A percentile compares a stretch with the other conserved stretches of the same genome.
Evolutionary conservation across 2,329 filamentous ascomycete species (phyloP).

Genomic region (Nigrospora osmanthi): DNA sequence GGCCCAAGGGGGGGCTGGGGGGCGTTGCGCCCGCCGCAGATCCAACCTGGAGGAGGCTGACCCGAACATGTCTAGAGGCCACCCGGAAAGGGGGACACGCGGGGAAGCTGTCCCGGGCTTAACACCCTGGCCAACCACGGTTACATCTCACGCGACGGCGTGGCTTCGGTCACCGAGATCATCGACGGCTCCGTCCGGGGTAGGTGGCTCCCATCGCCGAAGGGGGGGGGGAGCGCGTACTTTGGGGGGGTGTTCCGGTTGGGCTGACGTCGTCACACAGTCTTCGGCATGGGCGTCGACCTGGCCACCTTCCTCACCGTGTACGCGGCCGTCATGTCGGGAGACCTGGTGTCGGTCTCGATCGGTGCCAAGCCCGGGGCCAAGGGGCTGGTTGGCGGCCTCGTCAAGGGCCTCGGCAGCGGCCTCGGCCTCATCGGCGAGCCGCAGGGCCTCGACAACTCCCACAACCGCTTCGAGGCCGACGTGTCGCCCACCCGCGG

Average conservation of each 20-base stretch:
- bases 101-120: conserved; percentile 10
- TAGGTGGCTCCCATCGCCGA: too few species aligned
- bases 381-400: not conserved
- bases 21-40: too few species aligned
- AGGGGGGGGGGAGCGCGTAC: too few species aligned
- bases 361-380: conserved; percentile 21
- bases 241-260: too few species aligned
- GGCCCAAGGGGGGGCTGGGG: too few species aligned
- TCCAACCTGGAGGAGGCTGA: too few species aligned
- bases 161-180: too few species aligned
- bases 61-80: too few species aligned
- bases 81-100: too few species aligned
- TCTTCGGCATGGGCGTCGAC: conserved; percentile 36
- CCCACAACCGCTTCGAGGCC: conserved; percentile 16
- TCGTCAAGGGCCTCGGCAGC: not conserved
- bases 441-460: conserved; percentile 14
- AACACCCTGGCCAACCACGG: conserved; percentile 14
- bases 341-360: conserved; percentile 22
- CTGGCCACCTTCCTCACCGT: conserved; percentile 28
- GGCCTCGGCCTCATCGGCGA: conserved; percentile 9
- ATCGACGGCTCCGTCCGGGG: too few species aligned
- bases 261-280: conserved; percentile 11
- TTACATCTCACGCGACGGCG: conserved; percentile 9
- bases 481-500: conserved; percentile 14
- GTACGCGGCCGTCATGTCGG: conserved; percentile 34